Evolutionary conservation across 805 yeast genomes (phyloP).

Genomic region (Saccharomycopsis sp.): DNA sequence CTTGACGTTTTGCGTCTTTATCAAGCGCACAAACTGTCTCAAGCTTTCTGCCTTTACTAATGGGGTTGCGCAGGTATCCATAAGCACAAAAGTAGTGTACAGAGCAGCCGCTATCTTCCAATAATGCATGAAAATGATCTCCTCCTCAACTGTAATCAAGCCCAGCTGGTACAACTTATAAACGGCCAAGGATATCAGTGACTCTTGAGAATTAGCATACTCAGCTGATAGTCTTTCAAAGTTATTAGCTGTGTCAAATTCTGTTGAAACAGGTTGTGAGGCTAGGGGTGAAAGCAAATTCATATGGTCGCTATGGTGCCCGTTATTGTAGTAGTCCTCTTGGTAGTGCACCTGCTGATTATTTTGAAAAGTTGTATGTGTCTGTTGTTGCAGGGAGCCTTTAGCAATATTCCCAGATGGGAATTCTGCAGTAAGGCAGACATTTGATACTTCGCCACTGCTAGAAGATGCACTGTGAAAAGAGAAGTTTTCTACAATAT

Average conservation of each 20-base stretch:
- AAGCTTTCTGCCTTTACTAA: slow-evolving; percentile 8
- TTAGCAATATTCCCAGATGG: neutral
- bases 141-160: slow-evolving; percentile 8
- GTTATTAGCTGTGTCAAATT: neutral
- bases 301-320: neutral
- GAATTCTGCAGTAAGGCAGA: neutral
- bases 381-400: neutral
- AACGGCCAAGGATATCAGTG: neutral
- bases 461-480: neutral
- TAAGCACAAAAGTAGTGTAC: slow-evolving; percentile 3
- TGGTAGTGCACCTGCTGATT: neutral
- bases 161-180: slow-evolving; percentile 4
- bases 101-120: slow-evolving; percentile 4
- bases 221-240: neutral
- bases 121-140: slow-evolving; percentile 4
- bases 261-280: neutral
- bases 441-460: neutral
- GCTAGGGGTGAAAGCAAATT: neutral
- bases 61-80: neutral
- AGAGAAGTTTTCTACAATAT: no score
- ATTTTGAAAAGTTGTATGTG: neutral
- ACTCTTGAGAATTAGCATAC: neutral
- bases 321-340: neutral
- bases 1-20: neutral
- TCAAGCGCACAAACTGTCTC: slow-evolving; percentile 1